Evolutionary conservation across 2,329 filamentous ascomycete species (phyloP).

Genomic region (Fusarium sp.): DNA sequence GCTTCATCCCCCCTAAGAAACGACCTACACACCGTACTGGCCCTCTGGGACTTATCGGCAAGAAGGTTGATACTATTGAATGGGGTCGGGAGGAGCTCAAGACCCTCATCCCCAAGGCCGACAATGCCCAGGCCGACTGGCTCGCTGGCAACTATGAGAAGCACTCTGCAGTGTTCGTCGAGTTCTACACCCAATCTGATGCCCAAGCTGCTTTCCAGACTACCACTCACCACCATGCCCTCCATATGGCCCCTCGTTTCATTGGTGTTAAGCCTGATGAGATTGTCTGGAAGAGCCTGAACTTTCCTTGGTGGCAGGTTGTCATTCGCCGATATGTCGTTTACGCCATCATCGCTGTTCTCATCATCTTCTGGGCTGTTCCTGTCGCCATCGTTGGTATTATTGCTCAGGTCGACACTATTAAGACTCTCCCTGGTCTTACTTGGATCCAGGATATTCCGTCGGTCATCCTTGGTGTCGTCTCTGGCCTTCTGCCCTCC

Average conservation of each 20-base stretch:
- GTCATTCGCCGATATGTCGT: conserved; percentile 74
- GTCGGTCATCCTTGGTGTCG: conserved; percentile 72
- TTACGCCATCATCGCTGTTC: conserved; percentile 71
- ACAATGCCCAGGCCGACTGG: conserved; percentile 70
- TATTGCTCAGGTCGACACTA: conserved; percentile 82
- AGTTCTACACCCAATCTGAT: conserved; percentile 83
- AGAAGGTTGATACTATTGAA: conserved; percentile 83
- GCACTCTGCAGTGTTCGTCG: conserved; percentile 86
- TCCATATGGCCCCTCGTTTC: conserved; percentile 86
- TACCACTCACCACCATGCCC: conserved; percentile 79
- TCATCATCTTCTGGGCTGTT: conserved; percentile 87
- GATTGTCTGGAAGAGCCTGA: conserved; percentile 85
- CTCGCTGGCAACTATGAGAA: conserved; percentile 70
- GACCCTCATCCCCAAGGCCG: conserved; percentile 70
- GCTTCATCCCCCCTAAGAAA: conserved; percentile 73
- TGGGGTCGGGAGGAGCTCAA: conserved; percentile 72
- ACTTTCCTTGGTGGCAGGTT: conserved; percentile 75
- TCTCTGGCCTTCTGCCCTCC: conserved; percentile 85
- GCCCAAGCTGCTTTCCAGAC: conserved; percentile 88
- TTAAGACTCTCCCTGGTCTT: conserved; percentile 75
- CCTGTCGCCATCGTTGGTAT: conserved; percentile 82
- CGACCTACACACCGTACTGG: conserved; percentile 75
- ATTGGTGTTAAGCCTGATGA: conserved; percentile 84
- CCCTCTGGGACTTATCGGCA: conserved; percentile 70
- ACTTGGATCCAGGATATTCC: conserved; percentile 79